These are phyloP conservation scores for Saccharomyces hybrid DNA, from an alignment of 1,139 yeast species.

Conservation along the genomic window DNA sequence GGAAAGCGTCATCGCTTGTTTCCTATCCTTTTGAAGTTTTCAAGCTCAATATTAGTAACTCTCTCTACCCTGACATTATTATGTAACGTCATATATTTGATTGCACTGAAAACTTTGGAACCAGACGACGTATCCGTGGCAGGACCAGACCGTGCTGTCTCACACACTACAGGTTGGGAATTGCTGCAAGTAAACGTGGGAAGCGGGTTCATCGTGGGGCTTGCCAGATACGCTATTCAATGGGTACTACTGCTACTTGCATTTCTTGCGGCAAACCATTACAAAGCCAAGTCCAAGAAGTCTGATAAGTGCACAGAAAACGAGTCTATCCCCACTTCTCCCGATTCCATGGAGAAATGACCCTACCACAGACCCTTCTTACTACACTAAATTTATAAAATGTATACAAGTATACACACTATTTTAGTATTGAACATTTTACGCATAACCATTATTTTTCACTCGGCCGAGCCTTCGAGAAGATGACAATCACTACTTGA, in stretches of 20 bases:
- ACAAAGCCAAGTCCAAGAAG: constrained; percentile 4
- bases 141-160: neutral
- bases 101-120: constrained; percentile 15
- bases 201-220: constrained; percentile 18
- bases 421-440: neutral
- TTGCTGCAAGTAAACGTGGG: constrained; percentile 17
- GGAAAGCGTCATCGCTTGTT: constrained; percentile 9
- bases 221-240: constrained; percentile 16
- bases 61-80: constrained; percentile 11
- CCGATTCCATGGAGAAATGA: constrained; percentile 1
- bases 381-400: neutral
- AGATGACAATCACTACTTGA: neutral
- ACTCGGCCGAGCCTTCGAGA: neutral
- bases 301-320: neutral
- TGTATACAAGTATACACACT: neutral
- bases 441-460: neutral
- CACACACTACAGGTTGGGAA: constrained; percentile 13
- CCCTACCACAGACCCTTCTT: neutral
- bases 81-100: constrained; percentile 8
- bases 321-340: neutral
- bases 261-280: constrained; percentile 12
- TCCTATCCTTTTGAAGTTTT: constrained; percentile 8
- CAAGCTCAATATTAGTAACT: constrained; percentile 6
- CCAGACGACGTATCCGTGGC: constrained; percentile 8
- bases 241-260: constrained; percentile 11